Percentiles rank a stretch among this genome's conserved stretches.
Evolutionary conservation across 331 rosid species (phyloP).

Genomic region (Acacia concinna): DNA sequence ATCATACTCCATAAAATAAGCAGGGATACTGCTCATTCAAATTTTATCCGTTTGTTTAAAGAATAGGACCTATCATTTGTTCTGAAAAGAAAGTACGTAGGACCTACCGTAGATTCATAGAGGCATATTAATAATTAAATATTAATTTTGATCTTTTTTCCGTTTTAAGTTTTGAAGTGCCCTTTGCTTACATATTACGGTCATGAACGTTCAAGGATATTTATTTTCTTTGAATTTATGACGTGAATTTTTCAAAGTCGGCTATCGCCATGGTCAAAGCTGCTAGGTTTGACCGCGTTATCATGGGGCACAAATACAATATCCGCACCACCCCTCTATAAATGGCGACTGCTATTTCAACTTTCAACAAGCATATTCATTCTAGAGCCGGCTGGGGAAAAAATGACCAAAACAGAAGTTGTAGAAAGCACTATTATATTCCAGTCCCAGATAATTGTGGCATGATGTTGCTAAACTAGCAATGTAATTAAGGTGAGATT

Average conservation of each 20-base stretch:
- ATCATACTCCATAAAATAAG: neutral
- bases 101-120: neutral
- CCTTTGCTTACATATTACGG: neutral
- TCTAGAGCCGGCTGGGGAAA: neutral
- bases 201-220: neutral
- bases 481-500: neutral
- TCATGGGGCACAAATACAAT: neutral
- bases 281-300: slow-evolving; percentile 32
- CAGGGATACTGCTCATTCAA: neutral
- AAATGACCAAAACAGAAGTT: neutral
- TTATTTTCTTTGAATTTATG: slow-evolving; percentile 24
- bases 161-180: neutral
- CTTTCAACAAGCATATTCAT: neutral
- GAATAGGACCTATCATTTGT: neutral
- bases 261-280: slow-evolving; percentile 26
- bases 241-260: slow-evolving; percentile 9
- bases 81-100: too few species aligned
- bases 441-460: neutral
- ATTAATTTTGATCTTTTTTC: neutral
- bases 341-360: slow-evolving; percentile 1
- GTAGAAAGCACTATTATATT: neutral
- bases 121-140: neutral
- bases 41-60: neutral
- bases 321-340: slow-evolving; percentile 11
- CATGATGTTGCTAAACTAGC: neutral